Evolutionary conservation across 345 rosid species (phyloP).

Genomic region (Boechera stricta): DNA sequence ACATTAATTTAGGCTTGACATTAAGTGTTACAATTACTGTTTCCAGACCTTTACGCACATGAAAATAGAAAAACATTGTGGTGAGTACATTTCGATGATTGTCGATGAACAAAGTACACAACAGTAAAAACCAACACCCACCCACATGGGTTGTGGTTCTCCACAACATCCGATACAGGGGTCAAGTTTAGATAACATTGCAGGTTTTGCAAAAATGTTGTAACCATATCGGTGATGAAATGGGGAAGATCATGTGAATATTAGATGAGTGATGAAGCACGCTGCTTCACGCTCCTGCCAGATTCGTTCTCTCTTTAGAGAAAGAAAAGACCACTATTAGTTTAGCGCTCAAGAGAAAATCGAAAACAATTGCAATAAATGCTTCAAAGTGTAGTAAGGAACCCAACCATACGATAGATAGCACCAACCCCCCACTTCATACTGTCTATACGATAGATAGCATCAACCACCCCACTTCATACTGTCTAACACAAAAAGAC

Average conservation of each 20-base stretch:
- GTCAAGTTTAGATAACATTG: neutral
- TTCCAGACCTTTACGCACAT: constrained; percentile 29
- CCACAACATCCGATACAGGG: neutral
- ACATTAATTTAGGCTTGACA: constrained; percentile 8
- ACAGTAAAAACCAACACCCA: constrained; percentile 13
- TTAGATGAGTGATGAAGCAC: neutral
- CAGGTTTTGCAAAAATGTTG: neutral
- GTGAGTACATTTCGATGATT: constrained; percentile 39
- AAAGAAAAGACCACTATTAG: constrained; percentile 5
- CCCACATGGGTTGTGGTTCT: constrained; percentile 35
- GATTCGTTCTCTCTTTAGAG: constrained; percentile 29
- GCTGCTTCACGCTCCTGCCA: constrained; percentile 29
- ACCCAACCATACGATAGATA: neutral
- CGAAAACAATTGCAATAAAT: constrained; percentile 4
- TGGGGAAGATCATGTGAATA: constrained; percentile 20
- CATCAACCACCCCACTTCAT: neutral
- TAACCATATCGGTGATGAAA: constrained; percentile 20
- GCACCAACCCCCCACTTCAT: too few relatives aligned
- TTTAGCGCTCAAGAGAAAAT: neutral
- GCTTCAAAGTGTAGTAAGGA: constrained; percentile 14
- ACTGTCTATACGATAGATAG: neutral
- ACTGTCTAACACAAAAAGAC: neutral
- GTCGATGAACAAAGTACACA: constrained; percentile 40
- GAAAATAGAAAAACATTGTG: constrained; percentile 29
- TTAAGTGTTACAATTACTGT: constrained; percentile 13